phyloP scores from a whole-genome alignment of 768 basidiomycete genomes.

The Tubosaeta brunneosetosa region DNA sequence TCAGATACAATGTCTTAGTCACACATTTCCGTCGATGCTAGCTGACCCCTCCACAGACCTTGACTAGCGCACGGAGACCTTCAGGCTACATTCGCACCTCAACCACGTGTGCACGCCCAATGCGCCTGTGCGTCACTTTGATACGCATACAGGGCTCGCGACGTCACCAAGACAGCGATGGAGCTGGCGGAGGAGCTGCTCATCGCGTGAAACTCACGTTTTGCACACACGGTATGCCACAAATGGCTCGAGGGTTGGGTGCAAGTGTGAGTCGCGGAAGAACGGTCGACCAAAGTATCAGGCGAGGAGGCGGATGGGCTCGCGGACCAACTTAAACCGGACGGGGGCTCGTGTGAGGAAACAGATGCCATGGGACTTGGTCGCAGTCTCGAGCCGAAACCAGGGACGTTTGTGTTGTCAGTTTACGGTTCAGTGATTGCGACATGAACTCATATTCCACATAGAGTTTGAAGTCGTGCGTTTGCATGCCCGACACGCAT shows the following conservation, averaged over 20 bases:
- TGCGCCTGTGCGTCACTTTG: constrained; percentile 70
- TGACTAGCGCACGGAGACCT: constrained; percentile 82
- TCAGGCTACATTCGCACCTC: constrained; percentile 79
- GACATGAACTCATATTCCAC: too few relatives aligned
- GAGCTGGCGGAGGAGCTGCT: constrained; percentile 67
- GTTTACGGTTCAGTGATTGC: too few relatives aligned
- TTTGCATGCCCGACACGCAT: too few relatives aligned
- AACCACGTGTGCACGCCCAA: constrained; percentile 90
- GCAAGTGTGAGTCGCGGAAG: constrained; percentile 61
- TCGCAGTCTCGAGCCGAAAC: too few relatives aligned
- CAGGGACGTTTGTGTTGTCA: too few relatives aligned
- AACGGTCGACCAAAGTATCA: constrained; percentile 23
- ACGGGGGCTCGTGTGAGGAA: constrained; percentile 44
- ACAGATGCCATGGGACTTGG: too few relatives aligned
- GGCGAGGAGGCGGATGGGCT: constrained; percentile 38
- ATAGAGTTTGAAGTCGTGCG: too few relatives aligned
- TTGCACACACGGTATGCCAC: constrained; percentile 40
- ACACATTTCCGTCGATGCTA: not conserved
- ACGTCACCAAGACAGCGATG: constrained; percentile 73
- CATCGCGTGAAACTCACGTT: constrained; percentile 61
- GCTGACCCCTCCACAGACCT: constrained; percentile 46
- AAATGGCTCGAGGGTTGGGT: constrained; percentile 74
- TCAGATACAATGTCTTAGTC: constrained; percentile 56
- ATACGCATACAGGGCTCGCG: constrained; percentile 61
- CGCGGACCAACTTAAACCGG: constrained; percentile 61